Conservation (phyloP, 768 basidiomycete species). For the Hortiboletus campestris region DNA sequence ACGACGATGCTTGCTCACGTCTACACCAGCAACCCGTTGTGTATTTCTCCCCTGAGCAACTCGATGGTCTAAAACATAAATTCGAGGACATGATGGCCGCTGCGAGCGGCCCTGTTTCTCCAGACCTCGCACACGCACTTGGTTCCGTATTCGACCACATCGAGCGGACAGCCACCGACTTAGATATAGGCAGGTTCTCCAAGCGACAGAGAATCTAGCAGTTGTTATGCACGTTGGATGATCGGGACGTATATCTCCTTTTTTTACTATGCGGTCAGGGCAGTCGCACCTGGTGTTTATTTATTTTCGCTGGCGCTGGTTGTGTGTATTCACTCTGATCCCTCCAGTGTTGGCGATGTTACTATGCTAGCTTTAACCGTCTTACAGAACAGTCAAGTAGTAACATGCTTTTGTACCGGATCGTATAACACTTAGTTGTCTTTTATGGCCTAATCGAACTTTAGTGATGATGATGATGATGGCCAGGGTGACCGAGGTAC, state of each 20-base stretch:
- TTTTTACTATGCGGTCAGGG: neutral
- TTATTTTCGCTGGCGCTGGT: neutral
- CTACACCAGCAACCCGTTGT: constrained; percentile 22
- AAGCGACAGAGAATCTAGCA: constrained; percentile 29
- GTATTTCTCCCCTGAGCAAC: constrained; percentile 33
- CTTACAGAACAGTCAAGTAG: neutral
- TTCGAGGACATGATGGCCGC: constrained; percentile 33
- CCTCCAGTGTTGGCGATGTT: neutral
- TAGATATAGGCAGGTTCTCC: constrained; percentile 22
- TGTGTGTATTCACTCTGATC: neutral
- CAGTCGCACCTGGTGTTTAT: neutral
- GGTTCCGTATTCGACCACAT: constrained; percentile 36
- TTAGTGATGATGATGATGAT: neutral
- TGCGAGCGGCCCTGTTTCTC: constrained; percentile 30
- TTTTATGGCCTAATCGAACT: constrained; percentile 9
- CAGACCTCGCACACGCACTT: constrained; percentile 31
- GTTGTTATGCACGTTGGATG: neutral
- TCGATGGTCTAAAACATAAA: constrained; percentile 29
- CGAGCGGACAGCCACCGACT: constrained; percentile 28
- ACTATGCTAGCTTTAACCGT: neutral
- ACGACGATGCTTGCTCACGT: neutral
- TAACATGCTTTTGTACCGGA: constrained; percentile 14
- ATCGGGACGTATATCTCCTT: neutral
- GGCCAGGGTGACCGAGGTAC: neutral
- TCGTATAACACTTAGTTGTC: constrained; percentile 10